Conservation (phyloP, 108 stramenopile species). For the Cylindrotheca closterium region DNA sequence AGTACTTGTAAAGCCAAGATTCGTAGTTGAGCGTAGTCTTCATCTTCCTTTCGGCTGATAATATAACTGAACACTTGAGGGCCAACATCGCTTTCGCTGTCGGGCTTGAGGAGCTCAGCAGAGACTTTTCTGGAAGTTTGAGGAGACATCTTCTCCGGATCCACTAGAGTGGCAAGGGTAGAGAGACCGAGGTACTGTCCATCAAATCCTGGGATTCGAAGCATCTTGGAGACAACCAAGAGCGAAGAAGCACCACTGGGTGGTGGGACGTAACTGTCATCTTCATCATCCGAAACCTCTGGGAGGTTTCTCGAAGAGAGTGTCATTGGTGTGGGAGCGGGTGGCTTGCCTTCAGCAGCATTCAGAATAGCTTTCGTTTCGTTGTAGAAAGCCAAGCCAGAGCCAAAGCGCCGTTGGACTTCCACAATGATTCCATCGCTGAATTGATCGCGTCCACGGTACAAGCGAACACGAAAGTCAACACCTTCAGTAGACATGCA, state of each 20-base stretch:
- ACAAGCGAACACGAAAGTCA: slow-evolving; percentile 69
- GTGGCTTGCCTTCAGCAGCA: slow-evolving; percentile 48
- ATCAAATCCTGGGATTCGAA: slow-evolving; percentile 42
- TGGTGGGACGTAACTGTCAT: slow-evolving; percentile 1
- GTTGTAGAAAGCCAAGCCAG: slow-evolving; percentile 36
- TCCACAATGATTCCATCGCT: slow-evolving; percentile 68
- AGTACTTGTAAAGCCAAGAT: slow-evolving; percentile 39
- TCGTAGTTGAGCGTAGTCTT: slow-evolving; percentile 30
- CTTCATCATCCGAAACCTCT: slow-evolving; percentile 44
- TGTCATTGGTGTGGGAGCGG: slow-evolving; percentile 7
- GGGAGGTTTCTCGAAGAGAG: slow-evolving; percentile 20
- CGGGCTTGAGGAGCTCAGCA: slow-evolving; percentile 27
- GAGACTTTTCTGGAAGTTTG: slow-evolving; percentile 30
- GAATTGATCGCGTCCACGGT: slow-evolving; percentile 45
- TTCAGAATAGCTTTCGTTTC: slow-evolving; percentile 67
- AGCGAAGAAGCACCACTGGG: slow-evolving; percentile 33
- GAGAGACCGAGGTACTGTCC: slow-evolving; percentile 47
- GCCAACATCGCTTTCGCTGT: slow-evolving; percentile 35
- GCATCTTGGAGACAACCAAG: slow-evolving; percentile 45
- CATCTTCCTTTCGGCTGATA: slow-evolving; percentile 30
- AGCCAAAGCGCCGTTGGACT: slow-evolving; percentile 70
- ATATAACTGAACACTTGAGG: slow-evolving; percentile 34
- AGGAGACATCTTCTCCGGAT: slow-evolving; percentile 36
- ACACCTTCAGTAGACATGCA: slow-evolving; percentile 54
- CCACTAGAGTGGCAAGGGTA: slow-evolving; percentile 42